Percentiles rank a stretch among this genome's conserved stretches.
phyloP scores from a whole-genome alignment of 805 yeast species.

The Kuraishia molischiana region DNA sequence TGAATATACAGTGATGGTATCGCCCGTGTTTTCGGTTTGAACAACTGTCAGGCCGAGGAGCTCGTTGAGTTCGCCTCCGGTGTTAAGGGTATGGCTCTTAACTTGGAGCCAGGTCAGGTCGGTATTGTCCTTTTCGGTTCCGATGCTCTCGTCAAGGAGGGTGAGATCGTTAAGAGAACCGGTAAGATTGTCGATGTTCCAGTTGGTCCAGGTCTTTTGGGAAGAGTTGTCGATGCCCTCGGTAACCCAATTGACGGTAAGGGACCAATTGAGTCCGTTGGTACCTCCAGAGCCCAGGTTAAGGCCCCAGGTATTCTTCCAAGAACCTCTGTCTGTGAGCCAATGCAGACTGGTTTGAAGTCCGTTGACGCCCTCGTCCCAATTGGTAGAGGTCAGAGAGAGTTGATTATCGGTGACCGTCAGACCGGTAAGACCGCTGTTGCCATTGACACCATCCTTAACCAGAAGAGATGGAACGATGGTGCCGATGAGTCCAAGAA shows the following conservation, averaged over 20 bases:
- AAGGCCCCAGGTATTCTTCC: conserved; percentile 99
- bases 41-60: conserved; percentile 99
- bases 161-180: conserved; percentile 99
- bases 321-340: conserved; percentile 97
- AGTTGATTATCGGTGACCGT: conserved; percentile 99
- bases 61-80: conserved; percentile 98
- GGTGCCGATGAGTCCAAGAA: conserved; percentile 95
- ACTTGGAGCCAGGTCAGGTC: conserved; percentile 99
- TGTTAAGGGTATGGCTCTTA: conserved; percentile 99
- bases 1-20: conserved; percentile 98
- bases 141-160: conserved; percentile 96
- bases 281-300: conserved; percentile 91
- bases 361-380: conserved; percentile 99
- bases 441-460: conserved; percentile 95
- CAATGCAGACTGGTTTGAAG: conserved; percentile 99
- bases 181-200: conserved; percentile 99
- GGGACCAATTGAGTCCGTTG: conserved; percentile 89
- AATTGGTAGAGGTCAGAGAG: conserved; percentile 99
- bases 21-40: conserved; percentile 99
- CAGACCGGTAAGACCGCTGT: conserved; percentile 99
- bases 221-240: conserved; percentile 98
- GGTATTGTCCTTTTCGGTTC: conserved; percentile 99
- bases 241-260: conserved; percentile 99
- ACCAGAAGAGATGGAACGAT: conserved; percentile 98
- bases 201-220: conserved; percentile 95